These are phyloP conservation scores for Microbotryum scabiosae DNA, from an alignment of 1,284 basidiomycete species.

Conservation along the genomic window DNA sequence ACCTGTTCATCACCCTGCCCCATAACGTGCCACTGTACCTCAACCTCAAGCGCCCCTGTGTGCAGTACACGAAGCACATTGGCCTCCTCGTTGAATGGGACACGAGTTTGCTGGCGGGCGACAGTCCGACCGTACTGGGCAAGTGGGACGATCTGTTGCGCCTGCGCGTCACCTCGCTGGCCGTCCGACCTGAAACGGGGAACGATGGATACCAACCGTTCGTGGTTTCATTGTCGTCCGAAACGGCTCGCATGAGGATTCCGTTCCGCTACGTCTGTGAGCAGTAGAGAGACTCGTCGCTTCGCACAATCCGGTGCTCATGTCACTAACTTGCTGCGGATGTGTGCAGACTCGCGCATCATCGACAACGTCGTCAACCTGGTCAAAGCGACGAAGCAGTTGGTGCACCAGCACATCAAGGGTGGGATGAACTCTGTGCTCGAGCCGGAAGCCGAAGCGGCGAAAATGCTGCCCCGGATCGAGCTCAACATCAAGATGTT, in stretches of 20 bases:
- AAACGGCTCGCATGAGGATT: conserved; percentile 63
- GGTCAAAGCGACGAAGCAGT: conserved; percentile 44
- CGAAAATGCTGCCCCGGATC: conserved; percentile 58
- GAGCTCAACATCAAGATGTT: conserved; percentile 55
- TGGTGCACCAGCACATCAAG: conserved; percentile 41
- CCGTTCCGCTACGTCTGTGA: conserved; percentile 65
- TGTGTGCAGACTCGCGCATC: conserved; percentile 17
- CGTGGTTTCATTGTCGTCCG: conserved; percentile 48
- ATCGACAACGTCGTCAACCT: conserved; percentile 42
- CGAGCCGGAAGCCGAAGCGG: conserved; percentile 57
- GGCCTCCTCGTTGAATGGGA: conserved; percentile 19
- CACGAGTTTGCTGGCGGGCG: conserved; percentile 43
- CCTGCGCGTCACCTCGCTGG: conserved; percentile 55
- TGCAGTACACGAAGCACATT: conserved; percentile 1
- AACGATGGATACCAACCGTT: conserved; percentile 35
- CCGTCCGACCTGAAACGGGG: conserved; percentile 36
- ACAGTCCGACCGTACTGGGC: conserved; percentile 39
- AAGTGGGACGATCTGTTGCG: conserved; percentile 73
- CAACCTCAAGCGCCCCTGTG: conserved; percentile 21
- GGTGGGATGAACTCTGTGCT: conserved; percentile 50
- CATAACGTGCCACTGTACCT: conserved; percentile 34
- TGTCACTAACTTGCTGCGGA: conserved; percentile 15
- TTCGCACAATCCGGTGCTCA: conserved; percentile 37
- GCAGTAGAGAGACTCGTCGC: too few species aligned
- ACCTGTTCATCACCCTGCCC: conserved; percentile 37